Evolutionary conservation across 2,329 filamentous ascomycete species (phyloP), one percentile per base, ranked within the genome.

Genomic region (Podosphaera xanthii): DNA sequence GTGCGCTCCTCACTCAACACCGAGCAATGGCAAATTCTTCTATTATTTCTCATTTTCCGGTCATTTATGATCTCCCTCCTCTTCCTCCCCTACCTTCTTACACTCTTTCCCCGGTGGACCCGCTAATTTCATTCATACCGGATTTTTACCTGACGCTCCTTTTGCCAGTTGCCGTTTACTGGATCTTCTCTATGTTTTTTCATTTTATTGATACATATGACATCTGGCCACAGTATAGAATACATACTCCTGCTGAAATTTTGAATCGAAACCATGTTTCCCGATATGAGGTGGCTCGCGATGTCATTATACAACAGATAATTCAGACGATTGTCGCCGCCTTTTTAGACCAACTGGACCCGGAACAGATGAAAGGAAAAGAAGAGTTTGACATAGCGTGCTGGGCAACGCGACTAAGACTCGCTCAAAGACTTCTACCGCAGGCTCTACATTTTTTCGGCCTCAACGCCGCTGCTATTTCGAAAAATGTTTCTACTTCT

Each of bases 201-300:
- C 91, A 97, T 75, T 69, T 83, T 65, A 82, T 97, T 67, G 92
- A 98, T 72, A 75, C 82, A 60, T 83, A 83, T 72, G 87, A 96
- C 70, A 74, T 91, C 44, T 94, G 91, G 70, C 84, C 90, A 22
- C 81, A 94, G 67, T 96, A 97, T 73, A 85, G 92, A 63, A 77
- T 98, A 49, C 92, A 98, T 73, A 97, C 92, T 0, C 92, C 92
- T 12, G 89, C 88, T 58, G 91, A 97, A 72, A 85, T 97, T 63
- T 8, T 80, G 87, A 63, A 83, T 85, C 69, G 91, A 94, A 96
- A 96, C 72, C 87, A 87, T 68, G 91, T 88, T 58, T 80, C 86
- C 54, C 81, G 88, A 62, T 87, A 80, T 73, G 84, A 96, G 67
- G 89, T 95, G 2, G 81, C 91, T 63, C 83, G 87, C 70, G 91